phyloP scores from a whole-genome alignment of 1,139 yeast species.

The Yamadazyma atmosphaerica region DNA sequence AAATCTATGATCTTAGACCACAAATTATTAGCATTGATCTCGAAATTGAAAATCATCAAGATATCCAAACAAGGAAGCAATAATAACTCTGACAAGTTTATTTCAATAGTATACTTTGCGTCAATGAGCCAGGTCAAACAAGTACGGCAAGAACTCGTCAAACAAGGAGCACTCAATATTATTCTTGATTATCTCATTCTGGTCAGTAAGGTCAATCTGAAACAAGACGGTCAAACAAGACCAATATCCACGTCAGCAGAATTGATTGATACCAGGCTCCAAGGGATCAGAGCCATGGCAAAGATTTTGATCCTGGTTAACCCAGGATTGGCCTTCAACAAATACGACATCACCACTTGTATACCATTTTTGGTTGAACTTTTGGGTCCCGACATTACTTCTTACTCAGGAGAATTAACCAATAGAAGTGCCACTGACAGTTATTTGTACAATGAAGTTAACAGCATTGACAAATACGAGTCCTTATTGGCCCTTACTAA shows the following conservation, averaged over 20 bases:
- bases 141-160: constrained; percentile 38
- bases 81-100: constrained; percentile 17
- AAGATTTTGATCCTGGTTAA: constrained; percentile 45
- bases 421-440: constrained; percentile 11
- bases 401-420: constrained; percentile 18
- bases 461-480: constrained; percentile 42
- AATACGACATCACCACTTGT: constrained; percentile 39
- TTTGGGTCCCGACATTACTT: constrained; percentile 33
- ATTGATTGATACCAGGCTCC: constrained; percentile 23
- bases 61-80: constrained; percentile 8
- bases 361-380: constrained; percentile 52
- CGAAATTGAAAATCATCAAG: constrained; percentile 25
- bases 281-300: constrained; percentile 39
- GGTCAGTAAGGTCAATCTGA: constrained; percentile 24
- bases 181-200: constrained; percentile 38
- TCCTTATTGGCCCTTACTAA: constrained; percentile 51
- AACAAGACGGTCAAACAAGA: constrained; percentile 18
- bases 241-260: constrained; percentile 18
- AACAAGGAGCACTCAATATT: constrained; percentile 47
- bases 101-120: constrained; percentile 26
- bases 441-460: constrained; percentile 27
- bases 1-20: constrained; percentile 26
- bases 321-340: constrained; percentile 39
- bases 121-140: constrained; percentile 25
- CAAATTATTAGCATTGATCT: constrained; percentile 26